These are phyloP conservation scores for Macroventuria anomochaeta DNA, from an alignment of 2,329 filamentous ascomycete genomes.

Conservation along the genomic window DNA sequence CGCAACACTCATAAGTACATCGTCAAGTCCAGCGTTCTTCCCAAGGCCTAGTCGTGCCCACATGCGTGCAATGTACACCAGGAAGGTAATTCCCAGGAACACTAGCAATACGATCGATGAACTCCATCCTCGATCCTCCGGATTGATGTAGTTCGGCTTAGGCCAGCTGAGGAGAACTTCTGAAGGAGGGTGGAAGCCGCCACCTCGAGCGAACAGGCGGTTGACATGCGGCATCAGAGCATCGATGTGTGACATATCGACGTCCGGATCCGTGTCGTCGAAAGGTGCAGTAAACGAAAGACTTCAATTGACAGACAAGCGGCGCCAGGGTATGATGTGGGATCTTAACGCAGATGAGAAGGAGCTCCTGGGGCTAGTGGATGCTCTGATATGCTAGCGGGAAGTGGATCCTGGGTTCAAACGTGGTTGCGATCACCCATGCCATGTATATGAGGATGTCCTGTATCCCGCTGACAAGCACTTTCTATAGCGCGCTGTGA, in stretches of 20 bases:
- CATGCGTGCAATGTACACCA: conserved; percentile 53
- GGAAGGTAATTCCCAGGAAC: conserved; percentile 49
- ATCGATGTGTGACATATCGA: conserved; percentile 12
- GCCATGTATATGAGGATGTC: conserved; percentile 1
- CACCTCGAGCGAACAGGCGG: conserved; percentile 33
- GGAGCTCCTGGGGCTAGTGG: conserved; percentile 4
- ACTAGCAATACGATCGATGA: conserved; percentile 53
- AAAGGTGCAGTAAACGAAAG: neutral
- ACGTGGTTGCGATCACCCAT: neutral
- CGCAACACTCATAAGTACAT: conserved; percentile 54
- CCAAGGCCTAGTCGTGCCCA: conserved; percentile 56
- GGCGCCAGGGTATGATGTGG: neutral
- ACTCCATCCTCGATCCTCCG: conserved; percentile 53
- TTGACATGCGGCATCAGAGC: conserved; percentile 1
- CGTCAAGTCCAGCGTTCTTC: conserved; percentile 56
- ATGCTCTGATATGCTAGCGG: conserved; percentile 1
- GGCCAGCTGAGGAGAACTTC: conserved; percentile 55
- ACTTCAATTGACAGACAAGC: neutral
- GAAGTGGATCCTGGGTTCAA: conserved; percentile 15
- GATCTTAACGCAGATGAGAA: conserved; percentile 8
- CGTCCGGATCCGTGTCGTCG: neutral
- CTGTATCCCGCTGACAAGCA: neutral
- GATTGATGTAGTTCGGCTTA: conserved; percentile 56
- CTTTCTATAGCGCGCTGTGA: neutral
- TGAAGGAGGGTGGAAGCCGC: conserved; percentile 48